phyloP scores from a whole-genome alignment of 2,329 filamentous ascomycete species.

The Epichloe baconii region DNA sequence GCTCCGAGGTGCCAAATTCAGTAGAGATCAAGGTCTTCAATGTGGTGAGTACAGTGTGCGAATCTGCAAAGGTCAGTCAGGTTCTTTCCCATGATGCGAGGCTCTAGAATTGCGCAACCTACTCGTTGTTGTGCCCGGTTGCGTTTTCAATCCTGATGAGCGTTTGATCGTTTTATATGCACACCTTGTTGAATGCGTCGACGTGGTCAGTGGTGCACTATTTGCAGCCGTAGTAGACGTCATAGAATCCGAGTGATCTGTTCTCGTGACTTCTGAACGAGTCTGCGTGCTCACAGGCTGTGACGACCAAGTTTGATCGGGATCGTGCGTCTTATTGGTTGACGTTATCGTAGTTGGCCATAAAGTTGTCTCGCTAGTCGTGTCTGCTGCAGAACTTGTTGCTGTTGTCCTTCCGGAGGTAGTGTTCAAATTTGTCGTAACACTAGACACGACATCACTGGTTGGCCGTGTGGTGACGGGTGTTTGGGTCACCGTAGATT shows the following conservation, averaged over 20 bases:
- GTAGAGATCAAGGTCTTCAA: conserved; percentile 6
- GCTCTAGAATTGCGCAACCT: neutral
- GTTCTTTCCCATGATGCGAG: neutral
- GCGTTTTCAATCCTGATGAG: neutral
- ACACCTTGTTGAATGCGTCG: neutral
- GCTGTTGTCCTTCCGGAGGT: neutral
- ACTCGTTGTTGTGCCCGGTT: neutral
- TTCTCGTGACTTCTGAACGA: neutral
- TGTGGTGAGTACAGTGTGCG: conserved; percentile 4
- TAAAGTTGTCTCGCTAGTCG: neutral
- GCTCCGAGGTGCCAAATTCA: neutral
- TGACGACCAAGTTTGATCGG: neutral
- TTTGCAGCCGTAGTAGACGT: neutral
- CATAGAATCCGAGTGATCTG: neutral
- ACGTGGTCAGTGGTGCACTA: neutral
- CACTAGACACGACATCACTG: neutral
- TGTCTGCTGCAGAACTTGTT: neutral
- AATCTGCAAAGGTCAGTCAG: neutral
- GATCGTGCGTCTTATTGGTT: neutral
- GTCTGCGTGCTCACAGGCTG: neutral
- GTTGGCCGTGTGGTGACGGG: neutral
- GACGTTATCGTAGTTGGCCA: neutral
- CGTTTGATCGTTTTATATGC: neutral
- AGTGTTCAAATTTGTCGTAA: neutral
- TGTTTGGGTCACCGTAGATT: neutral